These are phyloP conservation scores for Rhizopus delemar DNA, from an alignment of 371 early-diverging fungal species.

Conservation along the genomic window DNA sequence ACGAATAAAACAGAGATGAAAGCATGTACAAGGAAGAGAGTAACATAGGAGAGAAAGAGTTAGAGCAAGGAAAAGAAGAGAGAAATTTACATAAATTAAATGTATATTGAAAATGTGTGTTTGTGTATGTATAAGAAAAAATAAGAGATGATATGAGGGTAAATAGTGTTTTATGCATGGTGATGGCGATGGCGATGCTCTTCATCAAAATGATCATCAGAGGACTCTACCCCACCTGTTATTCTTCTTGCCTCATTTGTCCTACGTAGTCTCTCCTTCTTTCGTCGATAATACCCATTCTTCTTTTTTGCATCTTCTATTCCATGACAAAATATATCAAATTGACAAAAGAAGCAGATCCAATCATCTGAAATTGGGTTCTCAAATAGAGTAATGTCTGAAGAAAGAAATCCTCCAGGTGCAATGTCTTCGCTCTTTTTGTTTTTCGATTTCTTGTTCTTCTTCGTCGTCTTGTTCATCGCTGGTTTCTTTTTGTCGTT, in stretches of 20 bases:
- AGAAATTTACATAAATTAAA: background rate
- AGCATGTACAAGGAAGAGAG: background rate
- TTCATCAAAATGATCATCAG: slow-evolving; percentile 1
- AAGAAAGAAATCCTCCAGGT: slow-evolving; percentile 29
- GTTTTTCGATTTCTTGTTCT: slow-evolving; percentile 9
- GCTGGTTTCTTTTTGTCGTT: slow-evolving; percentile 6
- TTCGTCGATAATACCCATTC: slow-evolving; percentile 36
- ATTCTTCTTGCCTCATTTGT: slow-evolving; percentile 29
- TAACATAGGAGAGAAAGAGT: background rate
- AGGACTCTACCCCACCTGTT: slow-evolving; percentile 11
- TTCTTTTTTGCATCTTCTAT: slow-evolving; percentile 32
- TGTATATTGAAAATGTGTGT: background rate
- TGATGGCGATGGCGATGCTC: background rate
- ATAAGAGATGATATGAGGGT: background rate
- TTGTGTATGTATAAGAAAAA: background rate
- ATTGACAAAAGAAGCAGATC: slow-evolving; percentile 52
- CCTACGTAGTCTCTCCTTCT: slow-evolving; percentile 29
- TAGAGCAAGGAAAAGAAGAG: background rate
- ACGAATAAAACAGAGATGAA: background rate
- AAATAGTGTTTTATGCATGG: background rate
- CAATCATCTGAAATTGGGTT: slow-evolving; percentile 43
- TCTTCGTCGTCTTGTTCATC: slow-evolving; percentile 7
- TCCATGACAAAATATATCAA: slow-evolving; percentile 39
- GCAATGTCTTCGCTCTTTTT: slow-evolving; percentile 15
- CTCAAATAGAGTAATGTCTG: slow-evolving; percentile 26